Evolutionary conservation across 2,329 filamentous ascomycete species (phyloP).

Genomic region (Pseudogymnoascus destructans): DNA sequence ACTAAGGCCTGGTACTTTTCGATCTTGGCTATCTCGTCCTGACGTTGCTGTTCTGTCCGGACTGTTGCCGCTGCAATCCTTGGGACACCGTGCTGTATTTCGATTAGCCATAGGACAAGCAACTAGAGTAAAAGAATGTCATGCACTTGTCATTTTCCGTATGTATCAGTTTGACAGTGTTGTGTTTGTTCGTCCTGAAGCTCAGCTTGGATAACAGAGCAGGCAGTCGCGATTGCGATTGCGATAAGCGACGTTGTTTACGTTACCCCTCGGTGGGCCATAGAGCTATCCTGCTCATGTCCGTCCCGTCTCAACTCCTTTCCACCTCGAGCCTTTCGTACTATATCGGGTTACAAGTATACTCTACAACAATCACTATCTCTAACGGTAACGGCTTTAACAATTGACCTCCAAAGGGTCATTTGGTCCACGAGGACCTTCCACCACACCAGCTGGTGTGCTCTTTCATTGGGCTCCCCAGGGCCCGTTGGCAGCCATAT

Average conservation of each 20-base stretch:
- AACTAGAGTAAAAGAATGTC: slow-evolving; percentile 13
- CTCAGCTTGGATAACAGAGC: slow-evolving; percentile 4
- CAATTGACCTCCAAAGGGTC: slow-evolving; percentile 1
- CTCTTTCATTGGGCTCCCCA: background rate
- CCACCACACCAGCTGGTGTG: slow-evolving; percentile 5
- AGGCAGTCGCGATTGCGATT: slow-evolving; percentile 8
- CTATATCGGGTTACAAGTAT: background rate
- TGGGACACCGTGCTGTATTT: slow-evolving; percentile 65
- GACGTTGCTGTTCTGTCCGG: slow-evolving; percentile 55
- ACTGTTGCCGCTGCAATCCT: slow-evolving; percentile 46
- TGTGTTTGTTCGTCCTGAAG: background rate
- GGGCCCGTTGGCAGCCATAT: background rate
- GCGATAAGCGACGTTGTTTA: slow-evolving; percentile 6
- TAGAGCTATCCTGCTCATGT: background rate
- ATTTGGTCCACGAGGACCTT: slow-evolving; percentile 1
- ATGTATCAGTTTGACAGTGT: background rate
- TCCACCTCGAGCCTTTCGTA: slow-evolving; percentile 8
- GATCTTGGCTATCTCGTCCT: slow-evolving; percentile 64
- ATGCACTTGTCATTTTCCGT: slow-evolving; percentile 28
- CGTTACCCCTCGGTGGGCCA: background rate
- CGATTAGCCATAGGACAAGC: slow-evolving; percentile 21
- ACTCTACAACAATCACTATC: slow-evolving; percentile 4
- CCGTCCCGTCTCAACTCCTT: background rate
- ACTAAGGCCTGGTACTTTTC: slow-evolving; percentile 61
- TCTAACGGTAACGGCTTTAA: slow-evolving; percentile 1